Base-by-base conservation (phyloP, 768 basidiomycete genomes). In the Punctularia strigosozonata region DNA sequence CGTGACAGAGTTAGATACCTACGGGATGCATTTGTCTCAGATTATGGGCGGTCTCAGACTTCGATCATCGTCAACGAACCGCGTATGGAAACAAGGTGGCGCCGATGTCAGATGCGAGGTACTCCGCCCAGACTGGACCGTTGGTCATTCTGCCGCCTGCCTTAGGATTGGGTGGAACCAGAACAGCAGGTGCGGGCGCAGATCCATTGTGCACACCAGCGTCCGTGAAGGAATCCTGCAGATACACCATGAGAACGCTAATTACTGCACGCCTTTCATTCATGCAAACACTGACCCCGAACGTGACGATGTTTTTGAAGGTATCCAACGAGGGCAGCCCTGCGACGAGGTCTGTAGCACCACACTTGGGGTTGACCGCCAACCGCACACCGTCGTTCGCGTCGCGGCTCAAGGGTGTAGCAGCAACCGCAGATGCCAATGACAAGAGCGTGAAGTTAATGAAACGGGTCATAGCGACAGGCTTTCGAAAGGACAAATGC, bases 121-220 rank as follows among this genome's bases (percentile, higher is more conserved):
- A 40, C 43, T 75, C 70, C 5, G 65, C 53, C 73, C 74, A 75
- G 18, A 72, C 46, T 20, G 51, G 53, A 6, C 73, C 74, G 44
- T 75, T 71, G 15, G 67, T 69, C 5, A 61, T 59, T 14, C 74
- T 60, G 15, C 67, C 70, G 0, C 73, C 74, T 5, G 72, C 72
- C 18, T 55, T 55, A 0, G 71, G 59, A 43, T 59, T 56, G 0
- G 71, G 67, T n/a, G 60, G 62, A 1, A 47, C 51, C 14, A 72
- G 32, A 6, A 71, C 52, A 0, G 73, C 50, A 4, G 66, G 65
- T 1, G 54, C 48, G 15, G 67, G 60, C 1, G 62, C 51, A 1
- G 60, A 56, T 8, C 73, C 72, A 39, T 73, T 68, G 15, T 65
- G 57, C 25, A 54, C 61, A 4, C 68, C 68, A 0, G 69, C 73